phyloP scores from a whole-genome alignment of 202 grass and related monocot species.

The Miscanthus sacchariflorus region DNA sequence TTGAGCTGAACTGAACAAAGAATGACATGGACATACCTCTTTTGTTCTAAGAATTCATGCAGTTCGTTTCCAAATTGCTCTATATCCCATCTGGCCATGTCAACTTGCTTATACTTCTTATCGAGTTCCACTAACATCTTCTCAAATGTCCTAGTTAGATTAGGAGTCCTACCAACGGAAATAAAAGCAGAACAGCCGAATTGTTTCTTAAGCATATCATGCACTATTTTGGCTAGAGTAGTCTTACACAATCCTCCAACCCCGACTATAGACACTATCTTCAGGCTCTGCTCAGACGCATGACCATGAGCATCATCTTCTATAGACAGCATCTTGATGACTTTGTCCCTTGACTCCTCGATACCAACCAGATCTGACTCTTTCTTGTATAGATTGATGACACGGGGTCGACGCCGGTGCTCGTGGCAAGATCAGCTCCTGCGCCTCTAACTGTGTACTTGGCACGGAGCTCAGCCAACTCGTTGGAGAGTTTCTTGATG shows the following conservation, averaged over 20 bases:
- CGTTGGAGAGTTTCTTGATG: not conserved
- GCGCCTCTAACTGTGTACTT: not conserved
- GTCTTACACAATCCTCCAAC: slow-evolving; percentile 8
- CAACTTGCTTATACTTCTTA: not conserved
- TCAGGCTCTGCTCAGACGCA: not conserved
- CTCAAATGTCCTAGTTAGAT: not conserved
- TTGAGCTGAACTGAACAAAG: no score
- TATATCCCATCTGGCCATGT: no score
- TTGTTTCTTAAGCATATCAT: not conserved
- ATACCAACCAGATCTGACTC: not conserved
- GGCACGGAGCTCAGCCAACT: not conserved
- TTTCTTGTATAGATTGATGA: not conserved
- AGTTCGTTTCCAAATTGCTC: no score
- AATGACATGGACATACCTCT: no score
- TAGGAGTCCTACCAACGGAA: not conserved
- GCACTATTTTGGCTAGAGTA: slow-evolving; percentile 8
- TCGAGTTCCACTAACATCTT: not conserved
- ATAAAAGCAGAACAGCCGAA: not conserved
- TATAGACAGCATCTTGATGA: not conserved
- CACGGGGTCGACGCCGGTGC: not conserved
- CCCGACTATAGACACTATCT: not conserved
- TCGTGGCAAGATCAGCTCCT: not conserved
- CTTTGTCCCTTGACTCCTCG: not conserved
- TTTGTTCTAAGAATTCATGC: no score
- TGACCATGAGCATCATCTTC: not conserved